Conservation (phyloP, 139 green algal species). For the Chlorella sp. region DNA sequence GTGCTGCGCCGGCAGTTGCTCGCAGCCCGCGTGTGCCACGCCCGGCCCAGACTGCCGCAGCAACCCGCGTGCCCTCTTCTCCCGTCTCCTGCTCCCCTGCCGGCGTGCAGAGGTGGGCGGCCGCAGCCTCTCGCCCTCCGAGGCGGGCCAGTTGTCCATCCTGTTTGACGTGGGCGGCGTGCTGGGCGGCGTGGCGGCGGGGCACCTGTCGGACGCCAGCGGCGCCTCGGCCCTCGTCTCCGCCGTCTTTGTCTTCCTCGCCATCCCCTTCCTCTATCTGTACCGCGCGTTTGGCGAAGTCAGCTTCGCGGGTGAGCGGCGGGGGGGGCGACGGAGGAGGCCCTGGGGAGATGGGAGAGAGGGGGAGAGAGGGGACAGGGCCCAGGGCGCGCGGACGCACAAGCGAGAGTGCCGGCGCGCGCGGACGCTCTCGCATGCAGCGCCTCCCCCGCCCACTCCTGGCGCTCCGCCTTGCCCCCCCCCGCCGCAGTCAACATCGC, state of each 20-base stretch:
- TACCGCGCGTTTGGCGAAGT: conserved; percentile 73
- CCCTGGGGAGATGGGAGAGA: background rate
- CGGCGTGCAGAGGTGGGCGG: conserved; percentile 76
- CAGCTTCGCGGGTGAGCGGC: conserved; percentile 30
- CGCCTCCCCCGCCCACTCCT: background rate
- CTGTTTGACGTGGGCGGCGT: conserved; percentile 96
- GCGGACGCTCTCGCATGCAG: too few species aligned
- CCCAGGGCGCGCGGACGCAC: background rate
- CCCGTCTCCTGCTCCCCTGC: too few species aligned
- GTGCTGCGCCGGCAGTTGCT: too few species aligned
- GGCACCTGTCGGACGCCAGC: conserved; percentile 82
- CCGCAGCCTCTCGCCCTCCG: conserved; percentile 60
- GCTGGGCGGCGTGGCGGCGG: conserved; percentile 83
- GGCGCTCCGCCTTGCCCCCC: background rate
- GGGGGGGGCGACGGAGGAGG: background rate
- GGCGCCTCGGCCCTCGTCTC: conserved; percentile 70
- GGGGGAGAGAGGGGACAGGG: background rate
- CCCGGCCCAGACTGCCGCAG: too few species aligned
- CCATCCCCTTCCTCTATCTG: conserved; percentile 82
- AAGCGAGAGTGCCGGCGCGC: too few species aligned
- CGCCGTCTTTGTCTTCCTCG: conserved; percentile 74
- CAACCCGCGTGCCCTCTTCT: too few species aligned
- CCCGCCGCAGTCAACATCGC: conserved; percentile 64
- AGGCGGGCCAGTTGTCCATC: conserved; percentile 82
- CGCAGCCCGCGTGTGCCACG: too few species aligned